Evolutionary conservation across 2,329 filamentous ascomycete species (phyloP).

Genomic region (Colletotrichum australisinense): DNA sequence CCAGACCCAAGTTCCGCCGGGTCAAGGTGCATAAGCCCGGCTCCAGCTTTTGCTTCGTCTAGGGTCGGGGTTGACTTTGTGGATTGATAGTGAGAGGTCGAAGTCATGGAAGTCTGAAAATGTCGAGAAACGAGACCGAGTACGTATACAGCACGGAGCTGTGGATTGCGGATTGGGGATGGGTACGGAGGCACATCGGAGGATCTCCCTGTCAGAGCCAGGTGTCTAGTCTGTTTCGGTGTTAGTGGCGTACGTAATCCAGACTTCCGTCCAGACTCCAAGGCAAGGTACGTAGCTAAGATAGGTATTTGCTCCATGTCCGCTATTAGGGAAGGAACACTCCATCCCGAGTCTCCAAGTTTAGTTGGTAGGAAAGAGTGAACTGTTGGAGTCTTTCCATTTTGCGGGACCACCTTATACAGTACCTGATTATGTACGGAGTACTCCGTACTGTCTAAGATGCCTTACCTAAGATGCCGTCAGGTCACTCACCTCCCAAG

Average conservation of each 20-base stretch:
- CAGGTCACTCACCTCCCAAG: no score
- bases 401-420: no score
- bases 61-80: background rate
- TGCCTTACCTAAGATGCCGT: no score
- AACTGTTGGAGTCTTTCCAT: no score
- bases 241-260: conserved; percentile 14
- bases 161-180: background rate
- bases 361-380: no score
- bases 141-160: background rate
- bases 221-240: background rate
- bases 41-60: background rate
- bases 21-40: background rate
- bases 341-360: no score
- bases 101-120: background rate
- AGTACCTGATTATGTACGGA: no score
- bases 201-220: conserved; percentile 6
- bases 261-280: no score
- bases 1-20: background rate
- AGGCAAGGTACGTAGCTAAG: background rate
- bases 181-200: conserved; percentile 27
- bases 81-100: background rate
- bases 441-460: no score
- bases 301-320: no score
- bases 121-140: conserved; percentile 12
- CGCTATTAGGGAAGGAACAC: no score